Evolutionary conservation across 495 filamentous ascomycete genomes (phyloP).

Genomic region (Immersiella caudata): DNA sequence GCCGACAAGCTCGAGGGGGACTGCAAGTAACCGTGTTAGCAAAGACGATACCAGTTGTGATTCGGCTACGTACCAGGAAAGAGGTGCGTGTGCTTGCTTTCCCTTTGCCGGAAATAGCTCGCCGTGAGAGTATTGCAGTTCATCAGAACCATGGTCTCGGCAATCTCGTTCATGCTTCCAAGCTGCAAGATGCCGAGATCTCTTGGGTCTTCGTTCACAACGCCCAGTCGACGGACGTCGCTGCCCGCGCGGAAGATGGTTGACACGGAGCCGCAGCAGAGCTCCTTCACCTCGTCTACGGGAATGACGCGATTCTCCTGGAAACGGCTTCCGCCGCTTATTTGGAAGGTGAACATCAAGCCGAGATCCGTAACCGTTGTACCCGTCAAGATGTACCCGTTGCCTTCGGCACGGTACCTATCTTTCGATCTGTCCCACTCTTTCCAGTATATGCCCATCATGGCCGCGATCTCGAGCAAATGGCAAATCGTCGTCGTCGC

Average conservation of each 20-base stretch:
- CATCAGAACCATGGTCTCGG: conserved; percentile 49
- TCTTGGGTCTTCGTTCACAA: conserved; percentile 41
- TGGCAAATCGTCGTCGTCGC: conserved; percentile 54
- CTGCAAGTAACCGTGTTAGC: conserved; percentile 33
- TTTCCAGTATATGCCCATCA: conserved; percentile 56
- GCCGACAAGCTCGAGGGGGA: conserved; percentile 55
- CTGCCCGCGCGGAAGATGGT: conserved; percentile 45
- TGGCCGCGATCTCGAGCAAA: conserved; percentile 52
- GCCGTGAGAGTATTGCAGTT: conserved; percentile 48
- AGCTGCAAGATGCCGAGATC: conserved; percentile 41
- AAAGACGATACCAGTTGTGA: background rate
- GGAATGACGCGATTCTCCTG: conserved; percentile 50
- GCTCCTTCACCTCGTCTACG: conserved; percentile 47
- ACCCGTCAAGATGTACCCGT: conserved; percentile 53
- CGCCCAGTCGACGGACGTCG: conserved; percentile 40
- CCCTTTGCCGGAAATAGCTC: conserved; percentile 40
- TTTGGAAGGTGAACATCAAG: conserved; percentile 51
- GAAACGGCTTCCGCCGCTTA: conserved; percentile 46
- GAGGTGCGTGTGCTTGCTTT: conserved; percentile 43
- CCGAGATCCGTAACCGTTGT: conserved; percentile 46
- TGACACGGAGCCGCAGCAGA: conserved; percentile 51
- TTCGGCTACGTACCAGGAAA: conserved; percentile 45
- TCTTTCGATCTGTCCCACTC: conserved; percentile 49
- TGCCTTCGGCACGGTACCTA: conserved; percentile 54
- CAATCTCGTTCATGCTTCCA: conserved; percentile 43